Base-by-base conservation (phyloP, 2,329 filamentous ascomycete genomes). In the Fusarium gaditjirri region DNA sequence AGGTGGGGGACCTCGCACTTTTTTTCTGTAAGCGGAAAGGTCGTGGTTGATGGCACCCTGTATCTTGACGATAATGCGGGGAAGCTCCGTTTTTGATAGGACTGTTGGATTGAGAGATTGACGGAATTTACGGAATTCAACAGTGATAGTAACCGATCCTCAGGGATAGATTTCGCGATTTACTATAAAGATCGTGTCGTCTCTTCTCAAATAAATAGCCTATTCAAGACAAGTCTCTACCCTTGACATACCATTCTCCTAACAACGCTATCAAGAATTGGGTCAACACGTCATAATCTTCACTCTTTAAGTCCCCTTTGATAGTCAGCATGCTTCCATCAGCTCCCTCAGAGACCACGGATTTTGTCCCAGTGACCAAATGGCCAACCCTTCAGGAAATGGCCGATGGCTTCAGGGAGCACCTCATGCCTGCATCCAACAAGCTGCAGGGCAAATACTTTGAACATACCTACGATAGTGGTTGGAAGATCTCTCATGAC, bases 361-460 rank as follows among this genome's bases (percentile, higher is more conserved):
- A 38, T 2, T 71, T 43, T 16, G 29, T 68, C 10, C 67, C 69
- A 0, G 33, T 71, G 3, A 10, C 33, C 4, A 44, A 68, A 16
- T 72, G 68, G 68, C 69, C 69, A 23, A 64, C 56, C 2, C 63
- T 72, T 2, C 54, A 68, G 27, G 63, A 56, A 16, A 66, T 72
- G 56, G 69, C 69, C 6, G 31, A 42, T 27, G 69, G 68, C 4
- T 72, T 63, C 12, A n/a, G 43, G 1, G 42, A 72, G 23, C 27
- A 72, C 12, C 54, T 71, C 0, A 71, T 71, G 29, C 63, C 68
- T 7, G 25, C 44, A 36, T 55, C 69, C 4, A 12, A 13, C 13
- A 72, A 69, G 31, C 39, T 72, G 0, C 11, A 23, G 3, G 53
- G 47, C 27, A 59, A 46, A 49, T 31, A 17, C 6, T 21, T 72